Evolutionary conservation across 1,284 basidiomycete genomes (phyloP), one percentile per base, ranked within the genome.

Genomic region (Rhodotorula sp.): DNA sequence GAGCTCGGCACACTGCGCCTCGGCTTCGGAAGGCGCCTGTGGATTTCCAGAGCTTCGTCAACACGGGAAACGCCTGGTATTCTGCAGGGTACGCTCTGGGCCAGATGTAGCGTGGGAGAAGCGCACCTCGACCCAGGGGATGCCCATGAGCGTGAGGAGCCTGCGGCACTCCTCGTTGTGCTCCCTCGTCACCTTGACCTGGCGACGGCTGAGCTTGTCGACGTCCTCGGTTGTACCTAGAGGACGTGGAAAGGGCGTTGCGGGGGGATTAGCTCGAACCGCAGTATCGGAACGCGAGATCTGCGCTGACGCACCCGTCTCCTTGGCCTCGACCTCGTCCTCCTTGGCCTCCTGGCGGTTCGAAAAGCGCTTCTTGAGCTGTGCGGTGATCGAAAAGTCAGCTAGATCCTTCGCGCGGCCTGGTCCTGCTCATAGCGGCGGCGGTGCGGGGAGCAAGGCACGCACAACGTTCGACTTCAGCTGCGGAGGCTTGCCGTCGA

Each of bases 401-500:
- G 34, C 34, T 34, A 5, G 34, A 34, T 5, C 34, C 34, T 34
- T 34, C 34, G 34, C 34, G 34, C 34, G 34, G 34, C 34, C 34
- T 34, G 5, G 34, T 34, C 3, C 34, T 34, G 34, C 34, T 34
- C 34, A 34, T 34, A 5, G 34, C 34, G 34, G 34, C 34, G 5
- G 34, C 34, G 7, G 1, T 1, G 9, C 12, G 5, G 0, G n/a
- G 23, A 17, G 25, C 2, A 10, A 3, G 10, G 0, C 19, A 89
- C 92, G 79, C 78, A 97, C 94, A 77, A 99, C 94, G 66, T 93
- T 93, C 68, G 92, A 89, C 83, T 99, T 99, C 81, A 99, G 84
- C 73, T 98, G 94, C 61, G 96, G 96, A 1, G 96, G 97, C 81
- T 96, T 97, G 14, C 97, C 97, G 82, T 99, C 97, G 78, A 99